Evolutionary conservation across 1,284 basidiomycete species (phyloP).

Genomic region (Violaceomyces palustris): DNA sequence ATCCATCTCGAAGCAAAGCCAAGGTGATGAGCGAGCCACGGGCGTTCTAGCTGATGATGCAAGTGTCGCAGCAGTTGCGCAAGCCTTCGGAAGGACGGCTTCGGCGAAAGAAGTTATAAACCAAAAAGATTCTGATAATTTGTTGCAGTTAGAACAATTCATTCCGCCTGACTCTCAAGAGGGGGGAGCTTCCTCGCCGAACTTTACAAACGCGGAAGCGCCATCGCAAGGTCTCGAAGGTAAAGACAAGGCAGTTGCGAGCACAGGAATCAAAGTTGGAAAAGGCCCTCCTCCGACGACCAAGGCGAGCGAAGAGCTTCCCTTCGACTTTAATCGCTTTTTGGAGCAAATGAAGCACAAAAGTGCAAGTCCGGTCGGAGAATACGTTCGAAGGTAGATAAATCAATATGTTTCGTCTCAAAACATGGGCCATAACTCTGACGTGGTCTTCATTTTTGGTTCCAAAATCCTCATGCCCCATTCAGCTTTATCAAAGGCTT

Average conservation of each 20-base stretch:
- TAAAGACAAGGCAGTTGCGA: too few relatives aligned
- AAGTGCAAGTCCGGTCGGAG: slow-evolving; percentile 47
- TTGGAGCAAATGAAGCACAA: slow-evolving; percentile 52
- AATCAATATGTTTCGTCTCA: background rate
- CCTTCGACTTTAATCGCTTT: slow-evolving; percentile 52
- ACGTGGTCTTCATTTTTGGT: background rate
- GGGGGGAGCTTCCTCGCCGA: background rate
- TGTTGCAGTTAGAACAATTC: background rate
- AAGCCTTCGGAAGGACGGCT: slow-evolving; percentile 21
- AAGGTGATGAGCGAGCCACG: too few relatives aligned
- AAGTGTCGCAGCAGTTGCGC: slow-evolving; percentile 31
- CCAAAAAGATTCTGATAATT: background rate
- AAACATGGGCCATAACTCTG: too few relatives aligned
- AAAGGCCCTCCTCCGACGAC: slow-evolving; percentile 39
- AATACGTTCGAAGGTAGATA: slow-evolving; percentile 40
- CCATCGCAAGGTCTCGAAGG: background rate
- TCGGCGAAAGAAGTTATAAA: background rate
- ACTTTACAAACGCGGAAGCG: background rate
- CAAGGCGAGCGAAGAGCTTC: slow-evolving; percentile 38
- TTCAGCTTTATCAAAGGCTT: slow-evolving; percentile 51
- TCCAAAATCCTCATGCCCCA: background rate
- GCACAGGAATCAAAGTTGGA: slow-evolving; percentile 27
- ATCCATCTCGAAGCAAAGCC: too few relatives aligned
- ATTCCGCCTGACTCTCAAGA: background rate
- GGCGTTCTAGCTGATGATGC: slow-evolving; percentile 24